Evolutionary conservation across 306 rosid species (phyloP), one percentile per base, ranked within the genome.

Genomic region (Echinosophora koreensis): DNA sequence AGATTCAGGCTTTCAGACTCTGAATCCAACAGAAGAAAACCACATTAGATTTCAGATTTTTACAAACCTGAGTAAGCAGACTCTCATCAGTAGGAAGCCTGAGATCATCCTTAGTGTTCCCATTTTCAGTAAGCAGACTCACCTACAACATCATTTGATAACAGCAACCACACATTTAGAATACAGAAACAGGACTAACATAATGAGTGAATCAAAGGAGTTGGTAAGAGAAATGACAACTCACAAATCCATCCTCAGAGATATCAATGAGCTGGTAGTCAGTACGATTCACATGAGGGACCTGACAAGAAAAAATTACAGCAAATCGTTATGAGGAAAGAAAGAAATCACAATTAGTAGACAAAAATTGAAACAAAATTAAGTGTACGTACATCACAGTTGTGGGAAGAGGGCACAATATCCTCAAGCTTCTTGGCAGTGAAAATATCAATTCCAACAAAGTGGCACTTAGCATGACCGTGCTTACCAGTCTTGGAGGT

Each of bases 251-350:
- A 77, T 85, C 88, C 67, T 85, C 88, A 18, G 88, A 74, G 0
- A 85, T 85, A 63, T 85, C 88, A 81, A 85, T 85, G 5, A 85
- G 85, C 80, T 84, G 88, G 44, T 84, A 84, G 5, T 84, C 92
- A 37, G 91, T 88, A 55, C 96, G 96, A 60, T 79, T 90, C 72
- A 90, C 96, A 80, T 90, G 96, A 7, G 96, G 96, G 82, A 90
- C 86, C 96, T 90, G 63, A 50, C 28, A 56, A 42, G 11, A 15
- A n/a, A n/a, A n/a, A 58, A 39, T 4, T 4, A 1, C 18, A 50
- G 64, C 4, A 71, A 28, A 3, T 3, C 5, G 58, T 3, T 5
- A 44, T 9, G 3, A 65, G 16, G 0, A 47, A 22, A 49, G 14
- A 37, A 70, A 49, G 14, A 37, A 70, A 5, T 17, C 8, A 41